Evolutionary conservation across 2,329 filamentous ascomycete species (phyloP), one percentile per base, ranked within the genome.

Genomic region (Tolypocladium pustulatum): DNA sequence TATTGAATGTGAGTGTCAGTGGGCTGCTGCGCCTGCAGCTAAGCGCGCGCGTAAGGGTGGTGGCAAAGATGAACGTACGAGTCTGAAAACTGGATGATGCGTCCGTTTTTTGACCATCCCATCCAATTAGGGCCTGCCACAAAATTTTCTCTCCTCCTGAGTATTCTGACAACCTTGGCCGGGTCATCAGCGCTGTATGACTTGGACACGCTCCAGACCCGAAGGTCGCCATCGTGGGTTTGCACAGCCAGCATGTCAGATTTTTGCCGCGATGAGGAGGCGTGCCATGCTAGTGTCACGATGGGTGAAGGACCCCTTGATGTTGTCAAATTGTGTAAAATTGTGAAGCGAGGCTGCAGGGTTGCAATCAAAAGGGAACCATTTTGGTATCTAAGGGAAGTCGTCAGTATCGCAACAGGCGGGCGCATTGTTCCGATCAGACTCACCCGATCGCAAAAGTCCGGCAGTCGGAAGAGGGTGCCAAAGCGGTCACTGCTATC

Each of bases 191-290:
- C 73, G 70, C 86, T 80, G 71, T 87, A 78, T 60, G 82, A 83
- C 73, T 97, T 99, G 25, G 93, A 85, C 57, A 99, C 89, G 68
- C 94, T 99, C 94, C 94, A 99, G 25, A 99, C 92, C 65, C 92
- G 84, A 53, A 99, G 77, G 69, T 99, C 93, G 25, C 94, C 93
- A 69, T 97, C 92, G 56, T 88, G 83, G 4, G 91, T 94, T 73
- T 97, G 93, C 10, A 91, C 90, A 1, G 93, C 93, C 67, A 99
- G 78, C 94, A 99, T 99, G 68, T 97, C 93, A 0, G 94, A 96
- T 74, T 96, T 97, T 72, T 97, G 92, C 64, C 92, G 90, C 0
- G 92, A 89, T 0, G 94, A 97, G 0, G 94, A 97, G 41, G 93
- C 92, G 78, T 99, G 94, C 94, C 94, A 99, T 60, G 91, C 85